Conservation (phyloP, 2,329 filamentous ascomycete genomes). For the Tolypocladium inflatum region DNA sequence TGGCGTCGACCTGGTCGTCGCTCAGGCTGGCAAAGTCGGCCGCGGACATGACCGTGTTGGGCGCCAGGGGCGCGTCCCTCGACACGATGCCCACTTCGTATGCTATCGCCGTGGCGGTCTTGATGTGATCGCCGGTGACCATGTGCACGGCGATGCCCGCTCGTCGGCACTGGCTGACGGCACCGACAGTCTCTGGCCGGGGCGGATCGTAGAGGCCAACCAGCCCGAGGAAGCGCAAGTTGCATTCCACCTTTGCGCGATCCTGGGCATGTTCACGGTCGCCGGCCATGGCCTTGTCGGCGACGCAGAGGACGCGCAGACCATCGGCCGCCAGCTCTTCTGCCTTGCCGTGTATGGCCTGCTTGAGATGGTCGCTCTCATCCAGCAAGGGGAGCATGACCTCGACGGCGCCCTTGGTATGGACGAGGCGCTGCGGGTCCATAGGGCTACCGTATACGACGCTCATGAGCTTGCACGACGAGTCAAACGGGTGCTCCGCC, state of each 20-base stretch:
- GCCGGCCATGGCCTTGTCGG: conserved; percentile 35
- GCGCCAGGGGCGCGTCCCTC: conserved; percentile 20
- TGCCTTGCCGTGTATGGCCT: conserved; percentile 36
- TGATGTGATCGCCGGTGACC: conserved; percentile 61
- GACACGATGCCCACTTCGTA: conserved; percentile 53
- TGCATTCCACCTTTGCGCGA: conserved; percentile 44
- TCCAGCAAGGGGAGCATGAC: conserved; percentile 43
- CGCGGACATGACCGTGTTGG: conserved; percentile 49
- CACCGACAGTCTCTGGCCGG: conserved; percentile 53
- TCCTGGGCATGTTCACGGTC: conserved; percentile 28
- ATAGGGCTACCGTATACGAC: conserved; percentile 45
- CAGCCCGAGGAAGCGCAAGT: conserved; percentile 57
- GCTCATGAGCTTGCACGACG: conserved; percentile 65
- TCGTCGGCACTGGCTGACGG: conserved; percentile 47
- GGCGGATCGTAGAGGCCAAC: conserved; percentile 67
- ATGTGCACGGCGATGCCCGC: conserved; percentile 60
- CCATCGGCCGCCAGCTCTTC: conserved; percentile 52
- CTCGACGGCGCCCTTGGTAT: conserved; percentile 50
- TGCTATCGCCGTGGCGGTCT: conserved; percentile 57
- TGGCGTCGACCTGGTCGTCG: conserved; percentile 51
- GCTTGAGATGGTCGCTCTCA: conserved; percentile 35
- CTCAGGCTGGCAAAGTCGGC: conserved; percentile 52
- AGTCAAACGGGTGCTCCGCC: conserved; percentile 65
- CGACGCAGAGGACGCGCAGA: conserved; percentile 60
- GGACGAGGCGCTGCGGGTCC: conserved; percentile 30